phyloP scores from a whole-genome alignment of 805 yeast species.

The Monosporozyma solicola region DNA sequence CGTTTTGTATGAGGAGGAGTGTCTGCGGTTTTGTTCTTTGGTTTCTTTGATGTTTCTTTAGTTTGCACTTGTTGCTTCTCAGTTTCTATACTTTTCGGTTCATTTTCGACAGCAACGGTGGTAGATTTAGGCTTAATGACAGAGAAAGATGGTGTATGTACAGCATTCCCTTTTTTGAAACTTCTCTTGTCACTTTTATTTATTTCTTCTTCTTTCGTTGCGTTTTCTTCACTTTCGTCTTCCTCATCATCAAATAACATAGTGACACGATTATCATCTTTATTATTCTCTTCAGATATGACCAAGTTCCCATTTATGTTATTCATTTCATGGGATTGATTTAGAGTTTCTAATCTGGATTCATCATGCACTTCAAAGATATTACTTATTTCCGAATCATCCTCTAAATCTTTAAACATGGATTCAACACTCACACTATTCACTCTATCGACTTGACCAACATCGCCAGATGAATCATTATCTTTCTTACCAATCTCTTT shows the following conservation, averaged over 20 bases:
- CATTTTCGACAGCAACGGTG: background rate
- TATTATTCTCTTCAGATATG: background rate
- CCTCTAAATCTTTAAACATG: slow-evolving; percentile 29
- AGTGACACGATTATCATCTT: slow-evolving; percentile 20
- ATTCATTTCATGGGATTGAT: background rate
- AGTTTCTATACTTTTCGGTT: background rate
- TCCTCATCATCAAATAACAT: slow-evolving; percentile 24
- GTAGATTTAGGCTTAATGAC: background rate
- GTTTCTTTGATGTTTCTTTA: background rate
- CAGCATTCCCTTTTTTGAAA: background rate
- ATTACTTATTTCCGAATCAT: slow-evolving; percentile 5
- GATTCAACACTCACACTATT: slow-evolving; percentile 6
- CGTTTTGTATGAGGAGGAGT: background rate
- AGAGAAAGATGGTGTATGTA: background rate
- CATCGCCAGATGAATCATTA: background rate
- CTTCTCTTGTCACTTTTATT: background rate
- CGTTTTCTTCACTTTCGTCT: background rate
- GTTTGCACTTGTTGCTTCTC: background rate
- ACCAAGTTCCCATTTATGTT: background rate
- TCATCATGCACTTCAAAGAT: background rate
- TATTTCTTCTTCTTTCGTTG: too few species aligned
- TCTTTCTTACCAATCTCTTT: background rate
- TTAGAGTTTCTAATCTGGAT: background rate
- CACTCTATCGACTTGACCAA: background rate
- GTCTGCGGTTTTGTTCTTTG: background rate